phyloP scores from a whole-genome alignment of 352 stramenopile species.

The Globisporangium splendens region DNA sequence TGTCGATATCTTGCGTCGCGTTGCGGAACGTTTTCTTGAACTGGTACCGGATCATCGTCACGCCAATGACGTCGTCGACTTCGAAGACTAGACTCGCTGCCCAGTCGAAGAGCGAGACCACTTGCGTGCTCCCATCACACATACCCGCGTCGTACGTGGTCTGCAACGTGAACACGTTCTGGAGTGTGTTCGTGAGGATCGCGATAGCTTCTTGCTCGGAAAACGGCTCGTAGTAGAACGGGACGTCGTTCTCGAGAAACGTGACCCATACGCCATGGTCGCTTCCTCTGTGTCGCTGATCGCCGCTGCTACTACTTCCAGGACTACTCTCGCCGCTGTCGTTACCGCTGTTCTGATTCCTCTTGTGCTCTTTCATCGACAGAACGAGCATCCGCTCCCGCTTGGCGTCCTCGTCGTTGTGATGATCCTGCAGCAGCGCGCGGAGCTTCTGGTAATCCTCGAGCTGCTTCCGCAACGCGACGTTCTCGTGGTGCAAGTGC shows the following conservation, averaged over 20 bases:
- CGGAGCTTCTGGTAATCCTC: constrained; percentile 7
- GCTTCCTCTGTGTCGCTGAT: constrained; percentile 2
- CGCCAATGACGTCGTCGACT: not conserved
- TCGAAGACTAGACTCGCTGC: not conserved
- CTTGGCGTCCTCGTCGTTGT: not conserved
- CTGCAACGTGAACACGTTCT: constrained; percentile 2
- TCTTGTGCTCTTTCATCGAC: not conserved
- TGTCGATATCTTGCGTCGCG: not conserved
- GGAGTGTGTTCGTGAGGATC: not conserved
- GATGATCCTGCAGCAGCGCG: not conserved
- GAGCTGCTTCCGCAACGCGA: constrained; percentile 13
- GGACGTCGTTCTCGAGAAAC: constrained; percentile 1
- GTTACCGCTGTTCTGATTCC: no score
- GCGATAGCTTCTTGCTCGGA: not conserved
- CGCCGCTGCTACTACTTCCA: not conserved
- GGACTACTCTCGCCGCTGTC: not conserved
- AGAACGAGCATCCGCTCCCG: not conserved
- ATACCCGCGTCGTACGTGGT: not conserved
- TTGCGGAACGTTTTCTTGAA: constrained; percentile 10
- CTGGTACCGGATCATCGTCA: constrained; percentile 5
- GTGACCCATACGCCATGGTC: not conserved
- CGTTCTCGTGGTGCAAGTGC: constrained; percentile 17
- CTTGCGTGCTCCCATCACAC: not conserved
- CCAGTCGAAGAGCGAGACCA: constrained; percentile 5
- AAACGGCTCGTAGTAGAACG: constrained; percentile 9